These are phyloP conservation scores for Fusarium transvaalense DNA, from an alignment of 2,329 filamentous ascomycete species.

Conservation along the genomic window DNA sequence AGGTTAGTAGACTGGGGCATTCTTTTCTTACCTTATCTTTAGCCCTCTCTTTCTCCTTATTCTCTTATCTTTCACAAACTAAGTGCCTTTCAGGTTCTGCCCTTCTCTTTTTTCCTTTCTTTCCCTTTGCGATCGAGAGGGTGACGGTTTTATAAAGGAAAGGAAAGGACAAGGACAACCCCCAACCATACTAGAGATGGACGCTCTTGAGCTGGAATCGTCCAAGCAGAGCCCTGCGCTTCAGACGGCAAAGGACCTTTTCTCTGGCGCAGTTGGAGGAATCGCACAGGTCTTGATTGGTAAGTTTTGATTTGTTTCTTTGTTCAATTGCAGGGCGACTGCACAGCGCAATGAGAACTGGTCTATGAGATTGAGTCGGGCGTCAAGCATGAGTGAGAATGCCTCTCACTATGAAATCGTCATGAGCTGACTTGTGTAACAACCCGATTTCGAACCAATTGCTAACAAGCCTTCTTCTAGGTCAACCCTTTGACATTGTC, in stretches of 20 bases:
- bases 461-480: constrained; percentile 55
- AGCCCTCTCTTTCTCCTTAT: neutral
- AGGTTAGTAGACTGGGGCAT: neutral
- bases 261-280: constrained; percentile 90
- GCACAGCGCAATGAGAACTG: constrained; percentile 47
- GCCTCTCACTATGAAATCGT: constrained; percentile 24
- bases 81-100: neutral
- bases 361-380: constrained; percentile 39
- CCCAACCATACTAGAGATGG: constrained; percentile 35
- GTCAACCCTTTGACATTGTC: constrained; percentile 88
- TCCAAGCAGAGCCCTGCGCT: constrained; percentile 54
- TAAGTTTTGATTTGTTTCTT: constrained; percentile 53
- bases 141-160: neutral
- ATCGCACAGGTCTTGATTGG: constrained; percentile 94
- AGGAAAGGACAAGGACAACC: neutral
- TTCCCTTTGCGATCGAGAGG: neutral
- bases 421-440: neutral
- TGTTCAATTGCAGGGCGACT: neutral
- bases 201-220: constrained; percentile 55
- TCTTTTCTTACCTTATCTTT: constrained; percentile 21
- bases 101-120: neutral
- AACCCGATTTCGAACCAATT: neutral
- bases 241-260: constrained; percentile 87
- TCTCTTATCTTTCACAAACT: constrained; percentile 15
- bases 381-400: constrained; percentile 5